Conservation (phyloP, 73 alveolate genomes). For the Uronychia binucleata region DNA sequence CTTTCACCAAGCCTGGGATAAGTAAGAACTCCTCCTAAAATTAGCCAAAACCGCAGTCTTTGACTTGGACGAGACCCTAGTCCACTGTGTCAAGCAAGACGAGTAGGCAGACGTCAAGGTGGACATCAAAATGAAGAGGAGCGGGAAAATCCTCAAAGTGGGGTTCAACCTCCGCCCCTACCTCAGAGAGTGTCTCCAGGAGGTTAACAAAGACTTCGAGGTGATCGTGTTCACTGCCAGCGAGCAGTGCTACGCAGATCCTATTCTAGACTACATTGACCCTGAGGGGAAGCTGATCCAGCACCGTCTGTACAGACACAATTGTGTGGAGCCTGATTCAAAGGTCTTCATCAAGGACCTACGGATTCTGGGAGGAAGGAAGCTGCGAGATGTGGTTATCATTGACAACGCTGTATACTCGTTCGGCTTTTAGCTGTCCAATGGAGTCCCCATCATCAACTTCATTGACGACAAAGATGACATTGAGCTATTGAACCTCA, state of each 20-base stretch:
- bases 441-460: neutral
- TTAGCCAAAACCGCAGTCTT: neutral
- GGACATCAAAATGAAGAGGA: neutral
- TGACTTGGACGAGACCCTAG: constrained; percentile 24
- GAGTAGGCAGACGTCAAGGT: neutral
- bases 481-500: neutral
- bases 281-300: constrained; percentile 64
- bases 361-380: neutral
- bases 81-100: constrained; percentile 4
- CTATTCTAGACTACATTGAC: constrained; percentile 79
- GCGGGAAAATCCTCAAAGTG: neutral
- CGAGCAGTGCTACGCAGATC: constrained; percentile 85
- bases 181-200: constrained; percentile 57
- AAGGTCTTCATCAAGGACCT: constrained; percentile 4
- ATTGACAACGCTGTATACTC: neutral
- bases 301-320: constrained; percentile 72
- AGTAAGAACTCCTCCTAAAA: neutral
- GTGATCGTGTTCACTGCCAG: constrained; percentile 91
- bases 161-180: constrained; percentile 63
- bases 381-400: neutral
- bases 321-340: constrained; percentile 53
- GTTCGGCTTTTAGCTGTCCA: neutral
- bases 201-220: constrained; percentile 58
- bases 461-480: neutral
- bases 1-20: neutral